Evolutionary conservation across 495 filamentous ascomycete genomes (phyloP).

Genomic region (Penicillium parvum): DNA sequence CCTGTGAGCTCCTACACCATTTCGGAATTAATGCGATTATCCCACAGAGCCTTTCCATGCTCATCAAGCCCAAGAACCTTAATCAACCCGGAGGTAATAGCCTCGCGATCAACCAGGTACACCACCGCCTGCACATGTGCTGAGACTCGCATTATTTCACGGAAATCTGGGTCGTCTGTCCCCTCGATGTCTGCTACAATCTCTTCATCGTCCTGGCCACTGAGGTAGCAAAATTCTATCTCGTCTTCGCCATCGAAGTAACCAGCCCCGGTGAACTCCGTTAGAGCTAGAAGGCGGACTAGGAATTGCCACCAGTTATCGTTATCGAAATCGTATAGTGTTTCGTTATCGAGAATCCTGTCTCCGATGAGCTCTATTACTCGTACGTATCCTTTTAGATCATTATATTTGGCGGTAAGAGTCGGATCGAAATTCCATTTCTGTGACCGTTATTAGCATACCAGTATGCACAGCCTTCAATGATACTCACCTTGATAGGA

Average conservation of each 20-base stretch:
- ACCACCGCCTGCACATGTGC: background rate
- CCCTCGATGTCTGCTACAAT: background rate
- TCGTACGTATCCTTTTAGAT: no score
- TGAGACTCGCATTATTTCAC: background rate
- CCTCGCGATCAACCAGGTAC: slow-evolving; percentile 9
- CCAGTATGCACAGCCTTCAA: no score
- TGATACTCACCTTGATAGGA: no score
- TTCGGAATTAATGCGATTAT: slow-evolving; percentile 1
- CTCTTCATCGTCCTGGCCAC: slow-evolving; percentile 10
- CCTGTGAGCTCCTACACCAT: background rate
- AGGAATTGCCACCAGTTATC: slow-evolving; percentile 9
- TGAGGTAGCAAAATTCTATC: slow-evolving; percentile 1
- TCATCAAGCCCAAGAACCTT: slow-evolving; percentile 12
- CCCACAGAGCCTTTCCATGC: slow-evolving; percentile 10
- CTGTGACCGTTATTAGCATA: no score
- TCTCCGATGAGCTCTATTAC: no score
- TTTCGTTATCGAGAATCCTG: slow-evolving; percentile 2
- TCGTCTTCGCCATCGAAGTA: slow-evolving; percentile 6
- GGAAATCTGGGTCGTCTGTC: slow-evolving; percentile 3
- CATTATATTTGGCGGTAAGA: no score
- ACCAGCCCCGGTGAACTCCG: slow-evolving; percentile 4
- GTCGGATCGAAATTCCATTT: no score
- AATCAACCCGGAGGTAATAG: slow-evolving; percentile 7
- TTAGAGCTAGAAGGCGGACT: slow-evolving; percentile 4
- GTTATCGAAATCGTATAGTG: slow-evolving; percentile 5